Base-by-base conservation (phyloP, 2,329 filamentous ascomycete species). In the Rhexocercosporidium sp. region DNA sequence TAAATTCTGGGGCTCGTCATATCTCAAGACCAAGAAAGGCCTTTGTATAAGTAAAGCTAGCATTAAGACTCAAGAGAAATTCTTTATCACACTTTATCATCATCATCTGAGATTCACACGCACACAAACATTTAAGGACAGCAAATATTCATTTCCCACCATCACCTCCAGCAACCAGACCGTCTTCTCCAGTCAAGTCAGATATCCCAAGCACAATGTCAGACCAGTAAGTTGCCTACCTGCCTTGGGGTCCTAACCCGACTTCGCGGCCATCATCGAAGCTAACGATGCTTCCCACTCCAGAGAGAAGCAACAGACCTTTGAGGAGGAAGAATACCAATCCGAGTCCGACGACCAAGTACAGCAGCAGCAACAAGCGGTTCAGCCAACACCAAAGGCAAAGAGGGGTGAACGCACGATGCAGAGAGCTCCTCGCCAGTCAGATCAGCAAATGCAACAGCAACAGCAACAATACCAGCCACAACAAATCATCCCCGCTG, bases 351-450 rank as follows among this genome's bases (percentile, higher is more conserved):
- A 74, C 37, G 69, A 69, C 41, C 68, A 70, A 8, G 59, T 70
- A 25, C 63, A 70, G 29, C 29, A 31, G 44, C 66, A 72, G 59
- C 59, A 31, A 9, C 29, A 31, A 31, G 29, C 66, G 20, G 59
- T 56, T 7, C 54, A 66, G n/a, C 27, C 63, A 22, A 60, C 51
- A 64, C 67, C 69, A 25, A 31, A 31, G 29, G 29, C 29, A 31
- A 64, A 71, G 68, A 69, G 71, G 69, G 71, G 72, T 39, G 67
- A 74, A 51, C 66, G 73, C 18, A 75, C 72, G 6, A 75, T 75
- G 67, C 82, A 71, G 82, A 81, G 57, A 73, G 77, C 65, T 76
- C 79, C 49, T 78, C 80, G 73, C 79, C 79, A 78, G 47, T 76
- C 80, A 67, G 71, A 76, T 66, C 68, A 72, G 44, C 72, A 74